Evolutionary conservation across 768 basidiomycete species (phyloP), one percentile per base, ranked within the genome.

Genomic region (Suillus weaverae): DNA sequence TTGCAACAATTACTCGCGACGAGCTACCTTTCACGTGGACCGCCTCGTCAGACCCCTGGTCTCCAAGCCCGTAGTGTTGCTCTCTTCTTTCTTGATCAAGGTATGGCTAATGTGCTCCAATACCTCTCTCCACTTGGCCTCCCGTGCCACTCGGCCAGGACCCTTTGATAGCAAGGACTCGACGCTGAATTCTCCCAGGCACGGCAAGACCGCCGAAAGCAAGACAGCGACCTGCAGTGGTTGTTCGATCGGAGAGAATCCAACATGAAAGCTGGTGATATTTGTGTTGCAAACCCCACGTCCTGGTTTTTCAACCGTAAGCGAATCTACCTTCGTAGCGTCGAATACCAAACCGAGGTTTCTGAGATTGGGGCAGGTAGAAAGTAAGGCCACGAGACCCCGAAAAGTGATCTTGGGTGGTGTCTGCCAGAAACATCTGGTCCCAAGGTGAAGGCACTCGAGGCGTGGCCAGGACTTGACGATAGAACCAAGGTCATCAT

Each of bases 341-440:
- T 56, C 55, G n/a, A 56, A 56, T 16, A 56, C 22, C n/a, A 56
- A 35, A 56, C 55, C 55, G n/a, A 56, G 55, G 5, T 36, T 22
- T 20, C 35, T 56, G 35, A 56, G 35, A 56, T 26, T 36, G 55
- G 35, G 13, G 22, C 55, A 56, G 11, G 55, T 13, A 4, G 55
- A 36, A 9, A 56, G 13, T 16, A 56, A 36, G 35, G n/a, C 4
- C n/a, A 55, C n/a, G 9, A 55, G 33, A 33, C 54, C 53, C 11
- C 35, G 13, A 22, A 55, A 55, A 16, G 33, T 55, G n/a, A 55
- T 55, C 8, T 22, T 55, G 6, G 35, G 54, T 14, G 53, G 53
- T 10, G 11, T 20, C 33, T n/a, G 11, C 54, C 33, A n/a, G 33
- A 14, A 55, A 35, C 11, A 4, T 14, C 14, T n/a, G 20, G 33